A percentile compares a stretch with the other conserved stretches of the same genome.
These are phyloP conservation scores for Malus sieversii DNA, from an alignment of 306 rosid genomes.

Conservation along the genomic window DNA sequence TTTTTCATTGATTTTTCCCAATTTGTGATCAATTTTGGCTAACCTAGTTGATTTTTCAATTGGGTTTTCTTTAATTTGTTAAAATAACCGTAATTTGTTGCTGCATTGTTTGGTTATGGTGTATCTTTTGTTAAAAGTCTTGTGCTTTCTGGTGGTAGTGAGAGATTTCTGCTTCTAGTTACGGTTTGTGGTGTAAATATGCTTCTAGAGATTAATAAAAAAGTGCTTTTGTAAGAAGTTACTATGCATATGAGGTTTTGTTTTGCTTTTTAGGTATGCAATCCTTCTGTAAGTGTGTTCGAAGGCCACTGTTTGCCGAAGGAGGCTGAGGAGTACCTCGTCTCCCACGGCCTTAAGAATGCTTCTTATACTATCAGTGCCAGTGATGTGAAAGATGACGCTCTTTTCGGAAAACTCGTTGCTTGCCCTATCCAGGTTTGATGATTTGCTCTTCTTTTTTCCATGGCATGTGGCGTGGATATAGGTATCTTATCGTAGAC, in stretches of 20 bases:
- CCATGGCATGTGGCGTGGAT: not conserved
- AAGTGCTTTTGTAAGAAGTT: not conserved
- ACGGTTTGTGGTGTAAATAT: not conserved
- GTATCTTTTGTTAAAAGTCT: not conserved
- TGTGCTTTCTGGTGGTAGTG: not conserved
- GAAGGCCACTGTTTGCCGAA: conserved; percentile 63
- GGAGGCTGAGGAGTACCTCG: conserved; percentile 53
- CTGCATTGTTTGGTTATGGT: not conserved
- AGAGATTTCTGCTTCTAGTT: not conserved
- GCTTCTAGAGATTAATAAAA: not conserved
- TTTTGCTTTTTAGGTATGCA: conserved; percentile 35
- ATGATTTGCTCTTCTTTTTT: not conserved
- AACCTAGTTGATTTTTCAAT: too few species aligned
- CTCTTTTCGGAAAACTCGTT: conserved; percentile 48
- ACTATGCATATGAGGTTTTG: not conserved
- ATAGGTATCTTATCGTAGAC: not conserved
- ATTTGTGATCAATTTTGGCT: not conserved
- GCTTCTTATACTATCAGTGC: conserved; percentile 60
- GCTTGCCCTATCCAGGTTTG: conserved; percentile 70
- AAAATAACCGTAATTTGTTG: not conserved
- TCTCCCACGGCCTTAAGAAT: conserved; percentile 58
- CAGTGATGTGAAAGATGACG: conserved; percentile 33
- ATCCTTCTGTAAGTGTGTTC: conserved; percentile 42
- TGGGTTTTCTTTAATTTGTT: not conserved
- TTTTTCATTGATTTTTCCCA: too few species aligned